phyloP scores from a whole-genome alignment of 2,329 filamentous ascomycete species.

The Didymosphaeria variabile region DNA sequence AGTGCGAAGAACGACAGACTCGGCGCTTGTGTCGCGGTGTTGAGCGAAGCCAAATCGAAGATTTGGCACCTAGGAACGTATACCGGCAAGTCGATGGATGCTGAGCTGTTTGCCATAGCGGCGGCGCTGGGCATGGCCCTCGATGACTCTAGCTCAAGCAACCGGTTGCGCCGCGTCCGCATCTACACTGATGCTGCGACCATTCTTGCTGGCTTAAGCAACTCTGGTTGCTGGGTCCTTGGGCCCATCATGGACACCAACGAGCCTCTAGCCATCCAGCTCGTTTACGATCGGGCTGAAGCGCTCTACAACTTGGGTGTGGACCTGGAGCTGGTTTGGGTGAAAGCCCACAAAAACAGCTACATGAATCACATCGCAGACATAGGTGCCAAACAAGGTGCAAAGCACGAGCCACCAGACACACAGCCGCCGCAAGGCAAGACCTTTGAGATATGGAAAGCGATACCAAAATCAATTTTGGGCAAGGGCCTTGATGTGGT shows the following conservation, averaged over 20 bases:
- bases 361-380: slow-evolving; percentile 20
- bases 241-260: slow-evolving; percentile 1
- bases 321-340: slow-evolving; percentile 20
- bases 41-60: neutral
- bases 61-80: slow-evolving; percentile 5
- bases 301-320: slow-evolving; percentile 11
- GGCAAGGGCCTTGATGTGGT: neutral
- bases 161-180: slow-evolving; percentile 4
- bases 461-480: neutral
- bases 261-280: slow-evolving; percentile 5
- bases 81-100: slow-evolving; percentile 11
- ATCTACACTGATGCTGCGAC: slow-evolving; percentile 14
- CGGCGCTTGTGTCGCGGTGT: slow-evolving; percentile 17
- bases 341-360: slow-evolving; percentile 21
- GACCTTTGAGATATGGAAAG: neutral
- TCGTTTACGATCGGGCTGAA: slow-evolving; percentile 5
- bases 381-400: neutral
- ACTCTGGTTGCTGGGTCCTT: neutral
- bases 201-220: neutral
- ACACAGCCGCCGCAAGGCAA: neutral
- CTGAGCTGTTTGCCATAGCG: slow-evolving; percentile 20
- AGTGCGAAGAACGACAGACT: neutral
- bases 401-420: neutral
- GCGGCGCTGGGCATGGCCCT: slow-evolving; percentile 18
- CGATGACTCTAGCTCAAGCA: neutral